phyloP scores from a whole-genome alignment of 2,329 filamentous ascomycete species.

The Fusarium compactum region DNA sequence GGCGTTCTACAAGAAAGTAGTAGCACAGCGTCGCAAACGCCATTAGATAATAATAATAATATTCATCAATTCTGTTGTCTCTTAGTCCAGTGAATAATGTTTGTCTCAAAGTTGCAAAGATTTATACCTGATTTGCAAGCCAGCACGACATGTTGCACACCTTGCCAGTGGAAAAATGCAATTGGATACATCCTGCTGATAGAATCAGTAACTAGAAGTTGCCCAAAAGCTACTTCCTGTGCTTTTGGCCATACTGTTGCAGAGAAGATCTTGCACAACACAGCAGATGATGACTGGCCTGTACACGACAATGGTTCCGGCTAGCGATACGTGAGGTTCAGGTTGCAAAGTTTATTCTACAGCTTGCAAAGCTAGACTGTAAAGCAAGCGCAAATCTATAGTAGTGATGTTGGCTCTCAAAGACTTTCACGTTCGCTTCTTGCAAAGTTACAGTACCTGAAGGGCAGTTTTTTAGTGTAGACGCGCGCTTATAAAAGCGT shows the following conservation, averaged over 20 bases:
- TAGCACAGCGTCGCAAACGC: slow-evolving; percentile 56
- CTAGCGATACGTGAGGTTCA: too few relatives aligned
- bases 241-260: background rate
- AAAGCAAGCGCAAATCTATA: background rate
- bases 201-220: background rate
- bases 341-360: background rate
- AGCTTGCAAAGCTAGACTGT: background rate
- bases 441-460: background rate
- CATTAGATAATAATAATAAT: slow-evolving; percentile 36
- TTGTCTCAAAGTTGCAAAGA: background rate
- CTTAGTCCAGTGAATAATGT: background rate
- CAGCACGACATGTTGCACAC: background rate
- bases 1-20: slow-evolving; percentile 85
- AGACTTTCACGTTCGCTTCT: background rate
- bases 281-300: background rate
- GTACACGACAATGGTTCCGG: background rate
- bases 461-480: background rate
- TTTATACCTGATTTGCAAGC: background rate
- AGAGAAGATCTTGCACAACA: background rate
- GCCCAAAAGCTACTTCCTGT: background rate
- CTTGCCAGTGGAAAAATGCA: background rate
- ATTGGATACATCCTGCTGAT: background rate
- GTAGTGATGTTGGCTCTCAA: background rate
- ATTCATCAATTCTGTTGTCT: background rate
- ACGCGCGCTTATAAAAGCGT: slow-evolving; percentile 28